These are phyloP conservation scores for Camellia granthamiana DNA, from an alignment of 148 eudicot genomes.

Conservation along the genomic window DNA sequence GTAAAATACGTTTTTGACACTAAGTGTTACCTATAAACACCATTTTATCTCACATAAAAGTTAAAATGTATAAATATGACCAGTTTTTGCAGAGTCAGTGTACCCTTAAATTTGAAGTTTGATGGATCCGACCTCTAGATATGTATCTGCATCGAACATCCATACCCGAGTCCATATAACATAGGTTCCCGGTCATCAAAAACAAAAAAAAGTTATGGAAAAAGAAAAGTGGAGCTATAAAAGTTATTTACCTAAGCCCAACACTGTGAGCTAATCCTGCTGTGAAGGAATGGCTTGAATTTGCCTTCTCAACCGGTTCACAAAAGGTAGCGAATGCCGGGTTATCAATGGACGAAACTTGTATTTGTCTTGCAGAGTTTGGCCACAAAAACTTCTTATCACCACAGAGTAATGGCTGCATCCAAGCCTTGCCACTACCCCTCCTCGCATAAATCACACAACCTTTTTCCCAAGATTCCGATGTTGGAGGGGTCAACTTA, in stretches of 20 bases:
- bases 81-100: no score
- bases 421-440: constrained; percentile 41
- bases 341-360: constrained; percentile 40
- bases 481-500: constrained; percentile 21
- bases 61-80: no score
- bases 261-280: constrained; percentile 52
- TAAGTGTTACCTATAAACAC: no score
- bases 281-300: constrained; percentile 49
- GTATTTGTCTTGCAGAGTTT: constrained; percentile 35
- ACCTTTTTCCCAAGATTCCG: constrained; percentile 31
- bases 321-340: constrained; percentile 52
- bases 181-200: no score
- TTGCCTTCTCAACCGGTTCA: constrained; percentile 51
- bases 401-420: constrained; percentile 36
- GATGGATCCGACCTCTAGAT: no score
- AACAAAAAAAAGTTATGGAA: neutral
- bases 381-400: constrained; percentile 40
- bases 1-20: no score
- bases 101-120: no score
- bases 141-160: no score
- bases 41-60: no score
- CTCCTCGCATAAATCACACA: constrained; percentile 39
- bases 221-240: constrained; percentile 4
- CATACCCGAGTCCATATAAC: no score
- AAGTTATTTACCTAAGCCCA: constrained; percentile 31